Percentiles rank a stretch among this genome's conserved stretches.
phyloP scores from a whole-genome alignment of 768 basidiomycete genomes.

The Phaeotremella fagi region DNA sequence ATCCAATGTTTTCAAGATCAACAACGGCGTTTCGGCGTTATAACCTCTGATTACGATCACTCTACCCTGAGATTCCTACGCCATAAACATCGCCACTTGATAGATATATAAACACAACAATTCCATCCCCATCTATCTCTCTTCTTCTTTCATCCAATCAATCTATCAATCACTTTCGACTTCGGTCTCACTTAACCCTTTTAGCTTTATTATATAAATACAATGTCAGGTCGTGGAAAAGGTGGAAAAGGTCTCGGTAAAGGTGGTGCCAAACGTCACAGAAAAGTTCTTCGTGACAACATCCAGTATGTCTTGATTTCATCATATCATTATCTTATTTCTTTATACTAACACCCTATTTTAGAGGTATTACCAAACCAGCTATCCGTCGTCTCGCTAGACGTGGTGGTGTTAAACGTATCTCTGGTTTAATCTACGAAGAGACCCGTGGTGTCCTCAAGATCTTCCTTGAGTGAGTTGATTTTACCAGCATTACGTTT shows the following conservation, averaged over 20 bases:
- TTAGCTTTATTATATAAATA: slow-evolving; percentile 16
- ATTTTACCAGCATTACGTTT: slow-evolving; percentile 47
- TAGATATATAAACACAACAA: too few relatives aligned
- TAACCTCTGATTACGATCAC: background rate
- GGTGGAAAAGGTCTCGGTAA: slow-evolving; percentile 77
- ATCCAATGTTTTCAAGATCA: background rate
- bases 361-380: slow-evolving; percentile 75
- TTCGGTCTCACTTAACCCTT: slow-evolving; percentile 1
- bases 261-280: slow-evolving; percentile 77
- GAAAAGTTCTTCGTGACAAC: slow-evolving; percentile 77
- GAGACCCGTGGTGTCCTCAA: slow-evolving; percentile 94
- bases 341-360: slow-evolving; percentile 3
- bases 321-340: background rate
- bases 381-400: slow-evolving; percentile 89
- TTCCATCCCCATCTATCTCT: too few relatives aligned
- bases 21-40: too few relatives aligned
- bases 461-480: slow-evolving; percentile 64
- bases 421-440: slow-evolving; percentile 70
- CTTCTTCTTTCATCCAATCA: background rate
- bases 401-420: slow-evolving; percentile 88
- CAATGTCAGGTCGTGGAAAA: slow-evolving; percentile 52
- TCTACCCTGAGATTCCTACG: background rate
- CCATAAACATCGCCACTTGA: background rate
- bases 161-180: background rate
- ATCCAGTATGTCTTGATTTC: slow-evolving; percentile 45